Evolutionary conservation across 1,139 yeast species (phyloP).

Genomic region (Scheffersomyces quercinus): DNA sequence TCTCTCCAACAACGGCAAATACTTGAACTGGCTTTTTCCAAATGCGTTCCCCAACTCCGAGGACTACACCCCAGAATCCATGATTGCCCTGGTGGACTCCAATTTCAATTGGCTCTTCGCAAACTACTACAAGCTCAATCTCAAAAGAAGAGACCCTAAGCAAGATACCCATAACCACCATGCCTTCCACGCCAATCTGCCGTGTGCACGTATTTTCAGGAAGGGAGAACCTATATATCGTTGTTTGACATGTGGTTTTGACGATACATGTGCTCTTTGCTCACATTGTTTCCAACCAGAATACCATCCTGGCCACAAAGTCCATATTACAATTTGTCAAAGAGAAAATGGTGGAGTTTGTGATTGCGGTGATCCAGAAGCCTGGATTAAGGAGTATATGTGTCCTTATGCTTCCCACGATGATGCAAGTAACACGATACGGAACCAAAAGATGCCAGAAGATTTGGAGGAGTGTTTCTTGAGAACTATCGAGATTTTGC

Average conservation of each 20-base stretch:
- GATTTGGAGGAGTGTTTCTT: slow-evolving; percentile 35
- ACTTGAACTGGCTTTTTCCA: slow-evolving; percentile 53
- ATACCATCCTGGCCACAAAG: slow-evolving; percentile 74
- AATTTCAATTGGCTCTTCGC: slow-evolving; percentile 40
- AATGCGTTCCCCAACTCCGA: slow-evolving; percentile 19
- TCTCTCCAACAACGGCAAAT: slow-evolving; percentile 51
- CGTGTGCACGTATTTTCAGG: slow-evolving; percentile 75
- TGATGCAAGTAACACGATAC: slow-evolving; percentile 2
- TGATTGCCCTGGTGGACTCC: slow-evolving; percentile 25
- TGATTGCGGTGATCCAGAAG: slow-evolving; percentile 67
- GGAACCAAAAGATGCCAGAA: slow-evolving; percentile 28
- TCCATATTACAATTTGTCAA: slow-evolving; percentile 69
- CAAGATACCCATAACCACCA: slow-evolving; percentile 32
- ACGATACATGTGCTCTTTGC: slow-evolving; percentile 87
- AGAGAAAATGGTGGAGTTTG: slow-evolving; percentile 88
- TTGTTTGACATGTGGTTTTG: slow-evolving; percentile 81
- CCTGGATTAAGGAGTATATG: slow-evolving; percentile 44
- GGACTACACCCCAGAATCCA: slow-evolving; percentile 5
- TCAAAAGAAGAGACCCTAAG: slow-evolving; percentile 21
- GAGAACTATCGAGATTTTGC: slow-evolving; percentile 50
- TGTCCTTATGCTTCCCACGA: slow-evolving; percentile 25
- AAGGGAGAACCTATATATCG: slow-evolving; percentile 88
- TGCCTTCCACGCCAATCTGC: slow-evolving; percentile 63
- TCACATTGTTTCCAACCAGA: slow-evolving; percentile 71
- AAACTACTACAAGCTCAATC: slow-evolving; percentile 27